Evolutionary conservation across 1,284 basidiomycete species (phyloP).

Genomic region (Ganoderma boninense): DNA sequence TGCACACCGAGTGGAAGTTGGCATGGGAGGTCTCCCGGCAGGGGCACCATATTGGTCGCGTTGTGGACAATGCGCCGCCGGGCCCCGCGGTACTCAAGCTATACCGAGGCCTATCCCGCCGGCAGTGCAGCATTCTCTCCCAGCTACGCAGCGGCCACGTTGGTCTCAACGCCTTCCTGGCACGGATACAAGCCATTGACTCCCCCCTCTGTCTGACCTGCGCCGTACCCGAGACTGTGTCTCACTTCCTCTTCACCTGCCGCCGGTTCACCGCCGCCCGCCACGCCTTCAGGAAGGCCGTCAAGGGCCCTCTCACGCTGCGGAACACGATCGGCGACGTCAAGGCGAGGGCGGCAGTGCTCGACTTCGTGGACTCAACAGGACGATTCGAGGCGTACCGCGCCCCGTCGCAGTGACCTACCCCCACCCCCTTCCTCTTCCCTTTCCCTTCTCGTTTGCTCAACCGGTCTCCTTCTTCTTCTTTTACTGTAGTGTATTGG

Average conservation of each 20-base stretch:
- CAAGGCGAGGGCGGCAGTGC: constrained; percentile 2
- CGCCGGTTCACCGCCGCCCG: neutral
- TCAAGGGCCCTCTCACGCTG: constrained; percentile 5
- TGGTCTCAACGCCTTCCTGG: constrained; percentile 11
- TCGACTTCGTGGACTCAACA: constrained; percentile 9
- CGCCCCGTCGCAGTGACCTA: too few relatives aligned
- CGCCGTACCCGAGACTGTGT: constrained; percentile 1
- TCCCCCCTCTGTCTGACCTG: constrained; percentile 10
- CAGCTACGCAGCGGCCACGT: constrained; percentile 17
- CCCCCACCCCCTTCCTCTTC: too few relatives aligned
- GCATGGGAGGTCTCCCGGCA: neutral
- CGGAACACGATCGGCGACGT: constrained; percentile 6
- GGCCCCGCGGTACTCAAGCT: neutral
- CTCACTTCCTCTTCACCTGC: constrained; percentile 15
- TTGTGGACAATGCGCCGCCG: neutral
- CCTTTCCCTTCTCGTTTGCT: too few relatives aligned
- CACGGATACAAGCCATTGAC: constrained; percentile 8
- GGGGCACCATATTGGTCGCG: neutral
- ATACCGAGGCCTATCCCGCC: neutral
- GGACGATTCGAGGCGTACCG: constrained; percentile 6
- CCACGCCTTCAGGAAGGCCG: neutral
- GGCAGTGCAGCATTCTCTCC: constrained; percentile 10
- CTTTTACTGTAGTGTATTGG: too few relatives aligned
- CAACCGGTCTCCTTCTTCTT: too few relatives aligned
- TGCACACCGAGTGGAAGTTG: neutral